These are phyloP conservation scores for Rhododendron ferrugineum DNA, from an alignment of 148 eudicot genomes.

Conservation along the genomic window DNA sequence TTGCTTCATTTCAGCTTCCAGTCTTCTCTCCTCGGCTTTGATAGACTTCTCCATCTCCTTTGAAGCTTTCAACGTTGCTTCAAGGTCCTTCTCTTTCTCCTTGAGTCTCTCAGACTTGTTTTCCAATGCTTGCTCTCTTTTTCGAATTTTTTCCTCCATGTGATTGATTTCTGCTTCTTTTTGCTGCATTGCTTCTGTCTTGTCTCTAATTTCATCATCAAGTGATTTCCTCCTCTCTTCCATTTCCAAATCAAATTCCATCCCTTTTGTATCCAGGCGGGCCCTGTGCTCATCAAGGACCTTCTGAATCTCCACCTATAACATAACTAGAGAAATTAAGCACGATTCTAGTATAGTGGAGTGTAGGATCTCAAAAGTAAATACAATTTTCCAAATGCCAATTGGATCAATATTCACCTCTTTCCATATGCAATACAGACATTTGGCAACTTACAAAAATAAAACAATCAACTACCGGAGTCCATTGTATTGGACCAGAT, in stretches of 20 bases:
- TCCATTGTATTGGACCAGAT: not conserved
- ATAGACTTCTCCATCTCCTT: conserved; percentile 59
- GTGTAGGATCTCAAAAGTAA: not conserved
- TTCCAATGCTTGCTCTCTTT: conserved; percentile 54
- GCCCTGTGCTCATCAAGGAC: conserved; percentile 57
- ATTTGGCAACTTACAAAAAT: not conserved
- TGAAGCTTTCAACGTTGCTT: conserved; percentile 40
- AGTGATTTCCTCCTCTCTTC: conserved; percentile 44
- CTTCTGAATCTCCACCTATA: conserved; percentile 68
- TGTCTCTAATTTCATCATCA: conserved; percentile 48
- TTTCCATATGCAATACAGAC: not conserved
- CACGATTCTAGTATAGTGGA: not conserved
- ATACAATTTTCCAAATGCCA: not conserved
- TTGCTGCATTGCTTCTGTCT: conserved; percentile 37
- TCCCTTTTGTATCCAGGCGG: conserved; percentile 38
- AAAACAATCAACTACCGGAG: not conserved
- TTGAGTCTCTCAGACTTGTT: conserved; percentile 67
- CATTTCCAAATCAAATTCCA: conserved; percentile 66
- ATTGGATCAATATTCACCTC: not conserved
- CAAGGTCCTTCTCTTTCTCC: conserved; percentile 73
- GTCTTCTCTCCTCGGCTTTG: conserved; percentile 45
- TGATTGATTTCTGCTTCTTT: conserved; percentile 59
- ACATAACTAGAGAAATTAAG: conserved; percentile 12
- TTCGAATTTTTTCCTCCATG: conserved; percentile 55
- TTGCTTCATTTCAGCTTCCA: conserved; percentile 46